Evolutionary conservation across 225 moss, liverwort and hornwort genomes (phyloP).

Genomic region (Physcomitrium patens): DNA sequence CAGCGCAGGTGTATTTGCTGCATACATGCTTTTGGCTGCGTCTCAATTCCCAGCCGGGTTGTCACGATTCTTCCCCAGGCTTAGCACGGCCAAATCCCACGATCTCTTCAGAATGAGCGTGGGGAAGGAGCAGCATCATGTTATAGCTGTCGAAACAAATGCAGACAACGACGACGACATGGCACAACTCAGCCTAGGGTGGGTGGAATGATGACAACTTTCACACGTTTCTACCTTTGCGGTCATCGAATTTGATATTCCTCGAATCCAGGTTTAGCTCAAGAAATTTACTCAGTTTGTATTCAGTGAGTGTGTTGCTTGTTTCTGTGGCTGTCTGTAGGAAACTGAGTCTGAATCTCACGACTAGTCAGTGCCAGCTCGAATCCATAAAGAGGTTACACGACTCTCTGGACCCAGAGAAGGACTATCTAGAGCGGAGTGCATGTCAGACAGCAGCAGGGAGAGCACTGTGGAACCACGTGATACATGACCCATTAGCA

Average conservation of each 20-base stretch:
- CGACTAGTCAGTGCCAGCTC: conserved; percentile 33
- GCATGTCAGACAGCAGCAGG: conserved; percentile 62
- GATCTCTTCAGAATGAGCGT: conserved; percentile 18
- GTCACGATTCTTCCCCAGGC: neutral
- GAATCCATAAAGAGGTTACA: conserved; percentile 38
- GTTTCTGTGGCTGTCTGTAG: neutral
- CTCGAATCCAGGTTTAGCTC: neutral
- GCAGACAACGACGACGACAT: conserved; percentile 17
- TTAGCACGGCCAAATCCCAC: conserved; percentile 11
- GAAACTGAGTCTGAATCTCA: conserved; percentile 12
- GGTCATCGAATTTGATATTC: neutral
- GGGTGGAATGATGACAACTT: neutral
- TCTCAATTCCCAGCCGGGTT: neutral
- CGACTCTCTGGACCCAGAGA: conserved; percentile 48
- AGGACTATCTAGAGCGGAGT: conserved; percentile 51
- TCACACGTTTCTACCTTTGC: neutral
- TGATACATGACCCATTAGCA: conserved; percentile 60
- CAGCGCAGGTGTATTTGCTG: conserved; percentile 22
- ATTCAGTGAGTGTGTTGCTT: neutral
- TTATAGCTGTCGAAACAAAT: neutral
- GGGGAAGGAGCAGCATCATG: neutral
- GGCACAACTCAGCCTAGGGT: conserved; percentile 8
- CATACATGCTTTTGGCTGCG: conserved; percentile 7
- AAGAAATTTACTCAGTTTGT: neutral
- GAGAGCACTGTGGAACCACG: conserved; percentile 59